Evolutionary conservation across 2,329 filamentous ascomycete genomes (phyloP).

Genomic region (Byssothecium circinans): DNA sequence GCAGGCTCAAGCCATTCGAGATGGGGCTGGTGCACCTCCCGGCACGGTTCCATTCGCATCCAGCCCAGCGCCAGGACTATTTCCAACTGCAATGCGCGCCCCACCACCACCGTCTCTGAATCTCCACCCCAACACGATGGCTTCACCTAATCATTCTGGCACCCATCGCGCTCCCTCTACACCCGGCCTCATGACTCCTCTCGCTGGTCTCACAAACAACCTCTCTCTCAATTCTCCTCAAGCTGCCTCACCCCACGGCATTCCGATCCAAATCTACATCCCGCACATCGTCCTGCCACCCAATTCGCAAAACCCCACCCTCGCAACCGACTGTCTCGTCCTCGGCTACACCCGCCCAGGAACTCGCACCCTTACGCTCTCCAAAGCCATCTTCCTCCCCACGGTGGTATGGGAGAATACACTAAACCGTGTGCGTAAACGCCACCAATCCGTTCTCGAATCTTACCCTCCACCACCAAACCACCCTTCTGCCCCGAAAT

Average conservation of each 20-base stretch:
- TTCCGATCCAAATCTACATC: slow-evolving; percentile 36
- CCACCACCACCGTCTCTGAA: not conserved
- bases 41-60: not conserved
- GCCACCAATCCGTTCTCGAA: slow-evolving; percentile 23
- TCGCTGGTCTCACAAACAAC: not conserved
- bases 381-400: slow-evolving; percentile 30
- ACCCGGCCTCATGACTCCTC: slow-evolving; percentile 3
- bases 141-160: not conserved
- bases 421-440: slow-evolving; percentile 11
- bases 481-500: not conserved
- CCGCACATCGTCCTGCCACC: slow-evolving; percentile 21
- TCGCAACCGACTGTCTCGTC: slow-evolving; percentile 33
- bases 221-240: slow-evolving; percentile 2
- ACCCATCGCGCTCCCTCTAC: not conserved
- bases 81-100: not conserved
- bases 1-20: not conserved
- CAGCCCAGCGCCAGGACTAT: not conserved
- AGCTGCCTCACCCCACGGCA: slow-evolving; percentile 3
- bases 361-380: slow-evolving; percentile 14
- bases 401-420: slow-evolving; percentile 23
- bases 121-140: not conserved
- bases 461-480: slow-evolving; percentile 16
- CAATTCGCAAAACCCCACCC: slow-evolving; percentile 2
- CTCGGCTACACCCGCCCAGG: slow-evolving; percentile 22
- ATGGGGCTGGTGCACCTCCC: too few species aligned